phyloP scores from a whole-genome alignment of 331 rosid genomes.

The Stylosanthes scabra region DNA sequence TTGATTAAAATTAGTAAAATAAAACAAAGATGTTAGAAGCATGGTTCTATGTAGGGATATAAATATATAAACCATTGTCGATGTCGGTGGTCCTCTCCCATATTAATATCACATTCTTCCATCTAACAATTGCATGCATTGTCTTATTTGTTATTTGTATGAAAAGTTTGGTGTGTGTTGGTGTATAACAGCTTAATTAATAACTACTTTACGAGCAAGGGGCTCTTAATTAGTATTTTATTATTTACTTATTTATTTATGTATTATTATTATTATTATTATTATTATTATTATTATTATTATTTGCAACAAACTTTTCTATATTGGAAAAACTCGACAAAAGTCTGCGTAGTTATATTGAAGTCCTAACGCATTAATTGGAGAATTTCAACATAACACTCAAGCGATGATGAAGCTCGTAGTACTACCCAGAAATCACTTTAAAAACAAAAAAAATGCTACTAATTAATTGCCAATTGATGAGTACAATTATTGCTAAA shows the following conservation, averaged over 20 bases:
- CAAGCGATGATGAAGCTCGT: neutral
- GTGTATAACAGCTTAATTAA: neutral
- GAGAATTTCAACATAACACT: conserved; percentile 23
- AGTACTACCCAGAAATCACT: neutral
- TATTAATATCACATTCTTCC: conserved; percentile 29
- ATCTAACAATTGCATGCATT: conserved; percentile 33
- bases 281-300: neutral
- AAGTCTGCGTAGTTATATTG: neutral
- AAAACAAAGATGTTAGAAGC: conserved; percentile 18
- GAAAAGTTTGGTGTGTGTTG: conserved; percentile 30
- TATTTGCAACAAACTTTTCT: neutral
- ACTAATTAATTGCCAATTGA: conserved; percentile 5
- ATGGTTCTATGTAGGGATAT: conserved; percentile 33
- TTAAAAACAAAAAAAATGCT: conserved; percentile 5
- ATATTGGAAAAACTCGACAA: neutral
- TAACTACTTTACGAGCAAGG: conserved; percentile 5
- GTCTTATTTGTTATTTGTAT: neutral
- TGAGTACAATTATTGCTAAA: conserved; percentile 29
- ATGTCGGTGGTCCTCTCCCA: conserved; percentile 38
- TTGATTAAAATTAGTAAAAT: conserved; percentile 15
- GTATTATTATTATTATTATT: neutral
- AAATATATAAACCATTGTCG: conserved; percentile 29
- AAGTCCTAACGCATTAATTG: conserved; percentile 12
- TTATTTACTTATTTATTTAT: neutral
- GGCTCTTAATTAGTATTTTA: neutral